Conservation (phyloP, 371 early-diverging fungal species). For the Rhizopus stolonifer region DNA sequence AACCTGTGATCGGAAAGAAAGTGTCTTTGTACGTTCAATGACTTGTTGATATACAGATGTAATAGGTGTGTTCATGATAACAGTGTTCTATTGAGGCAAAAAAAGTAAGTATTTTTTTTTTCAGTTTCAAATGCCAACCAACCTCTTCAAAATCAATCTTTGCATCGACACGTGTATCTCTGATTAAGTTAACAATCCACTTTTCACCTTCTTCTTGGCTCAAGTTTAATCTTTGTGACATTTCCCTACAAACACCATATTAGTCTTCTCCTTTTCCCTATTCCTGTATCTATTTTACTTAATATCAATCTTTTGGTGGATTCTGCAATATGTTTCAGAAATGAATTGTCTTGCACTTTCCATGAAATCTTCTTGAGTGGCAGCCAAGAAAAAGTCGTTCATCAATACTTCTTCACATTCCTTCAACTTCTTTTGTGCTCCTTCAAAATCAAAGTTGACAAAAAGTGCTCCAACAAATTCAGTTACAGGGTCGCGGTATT, state of each 20-base stretch:
- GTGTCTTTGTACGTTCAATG: slow-evolving; percentile 89
- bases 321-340: slow-evolving; percentile 93
- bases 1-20: slow-evolving; percentile 87
- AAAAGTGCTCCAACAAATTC: slow-evolving; percentile 90
- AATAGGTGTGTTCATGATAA: slow-evolving; percentile 85
- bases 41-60: slow-evolving; percentile 91
- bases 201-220: slow-evolving; percentile 90
- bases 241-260: slow-evolving; percentile 45
- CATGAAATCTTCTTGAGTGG: slow-evolving; percentile 84
- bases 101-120: slow-evolving; percentile 2
- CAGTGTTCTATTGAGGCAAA: slow-evolving; percentile 64
- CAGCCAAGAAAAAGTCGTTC: slow-evolving; percentile 88
- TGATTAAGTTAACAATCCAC: slow-evolving; percentile 95
- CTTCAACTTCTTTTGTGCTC: slow-evolving; percentile 84
- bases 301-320: slow-evolving; percentile 92
- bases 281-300: slow-evolving; percentile 12
- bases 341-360: slow-evolving; percentile 91
- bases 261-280: background rate
- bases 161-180: slow-evolving; percentile 93
- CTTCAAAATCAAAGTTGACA: slow-evolving; percentile 91
- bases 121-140: too few relatives aligned
- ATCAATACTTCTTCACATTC: slow-evolving; percentile 84
- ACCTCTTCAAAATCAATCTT: slow-evolving; percentile 92
- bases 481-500: slow-evolving; percentile 86
- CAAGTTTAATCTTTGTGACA: slow-evolving; percentile 84